phyloP scores from a whole-genome alignment of 2,329 filamentous ascomycete species.

The Sporothrix globosa region DNA sequence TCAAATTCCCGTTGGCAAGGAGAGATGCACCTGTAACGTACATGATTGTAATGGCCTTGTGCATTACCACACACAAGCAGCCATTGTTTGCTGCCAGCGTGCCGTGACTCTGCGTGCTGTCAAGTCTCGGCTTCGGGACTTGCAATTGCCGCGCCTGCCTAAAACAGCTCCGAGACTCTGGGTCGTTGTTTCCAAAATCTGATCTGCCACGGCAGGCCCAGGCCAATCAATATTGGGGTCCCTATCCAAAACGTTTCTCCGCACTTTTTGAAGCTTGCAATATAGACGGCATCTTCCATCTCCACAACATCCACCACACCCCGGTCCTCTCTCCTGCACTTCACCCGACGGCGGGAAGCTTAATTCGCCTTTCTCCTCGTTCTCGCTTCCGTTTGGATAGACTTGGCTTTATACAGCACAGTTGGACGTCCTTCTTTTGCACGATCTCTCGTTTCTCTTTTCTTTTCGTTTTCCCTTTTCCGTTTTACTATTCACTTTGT shows the following conservation, averaged over 20 bases:
- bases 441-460: not conserved
- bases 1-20: not conserved
- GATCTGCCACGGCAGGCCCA: not conserved
- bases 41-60: no score
- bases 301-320: not conserved
- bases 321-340: not conserved
- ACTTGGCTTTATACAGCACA: not conserved
- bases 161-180: slow-evolving; percentile 18
- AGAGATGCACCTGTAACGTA: not conserved
- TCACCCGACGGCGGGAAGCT: not conserved
- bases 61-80: no score
- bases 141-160: slow-evolving; percentile 30
- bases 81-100: not conserved
- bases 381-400: not conserved
- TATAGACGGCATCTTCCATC: slow-evolving; percentile 4
- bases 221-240: not conserved
- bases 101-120: not conserved
- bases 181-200: slow-evolving; percentile 16
- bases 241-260: slow-evolving; percentile 20
- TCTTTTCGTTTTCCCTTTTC: not conserved
- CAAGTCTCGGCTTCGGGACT: slow-evolving; percentile 30
- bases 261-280: slow-evolving; percentile 8
- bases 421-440: not conserved
- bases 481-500: not conserved
- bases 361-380: not conserved